These are phyloP conservation scores for Xylariaceae sp. DNA, from an alignment of 2,329 filamentous ascomycete species.

Conservation along the genomic window DNA sequence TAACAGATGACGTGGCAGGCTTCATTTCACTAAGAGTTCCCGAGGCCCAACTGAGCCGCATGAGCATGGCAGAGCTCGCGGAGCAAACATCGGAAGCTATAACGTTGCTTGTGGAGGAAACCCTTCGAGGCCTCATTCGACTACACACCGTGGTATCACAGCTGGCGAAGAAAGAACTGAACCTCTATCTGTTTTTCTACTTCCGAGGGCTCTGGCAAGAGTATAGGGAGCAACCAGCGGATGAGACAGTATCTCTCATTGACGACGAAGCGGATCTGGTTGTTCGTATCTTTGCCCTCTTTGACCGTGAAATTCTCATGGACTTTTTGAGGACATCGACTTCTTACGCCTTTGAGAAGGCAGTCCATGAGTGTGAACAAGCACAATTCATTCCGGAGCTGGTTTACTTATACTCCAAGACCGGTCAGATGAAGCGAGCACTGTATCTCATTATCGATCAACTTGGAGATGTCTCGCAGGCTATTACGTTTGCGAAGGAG, in stretches of 20 bases:
- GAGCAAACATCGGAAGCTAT: conserved; percentile 78
- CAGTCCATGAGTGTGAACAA: conserved; percentile 70
- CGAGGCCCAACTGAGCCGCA: conserved; percentile 59
- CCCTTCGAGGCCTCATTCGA: conserved; percentile 78
- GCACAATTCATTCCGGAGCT: conserved; percentile 82
- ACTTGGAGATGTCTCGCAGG: conserved; percentile 84
- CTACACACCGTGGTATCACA: conserved; percentile 74
- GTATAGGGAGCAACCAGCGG: conserved; percentile 51
- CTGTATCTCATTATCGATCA: conserved; percentile 90
- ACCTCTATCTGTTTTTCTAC: conserved; percentile 87
- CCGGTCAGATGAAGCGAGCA: conserved; percentile 86
- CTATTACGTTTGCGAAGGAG: conserved; percentile 90
- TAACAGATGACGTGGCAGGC: conserved; percentile 82
- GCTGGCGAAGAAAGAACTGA: conserved; percentile 60
- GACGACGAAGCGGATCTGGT: conserved; percentile 84
- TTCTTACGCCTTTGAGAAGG: conserved; percentile 82
- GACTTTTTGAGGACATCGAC: conserved; percentile 80
- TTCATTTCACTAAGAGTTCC: conserved; percentile 85
- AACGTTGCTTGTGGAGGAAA: conserved; percentile 81
- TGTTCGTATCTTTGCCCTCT: conserved; percentile 78
- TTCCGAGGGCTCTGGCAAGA: conserved; percentile 79
- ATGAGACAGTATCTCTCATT: conserved; percentile 63
- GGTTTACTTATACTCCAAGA: conserved; percentile 94
- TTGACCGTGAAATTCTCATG: conserved; percentile 75
- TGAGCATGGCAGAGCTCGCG: conserved; percentile 66